These are phyloP conservation scores for Ploettnerulaceae sp. DNA, from an alignment of 2,329 filamentous ascomycete species.

Conservation along the genomic window DNA sequence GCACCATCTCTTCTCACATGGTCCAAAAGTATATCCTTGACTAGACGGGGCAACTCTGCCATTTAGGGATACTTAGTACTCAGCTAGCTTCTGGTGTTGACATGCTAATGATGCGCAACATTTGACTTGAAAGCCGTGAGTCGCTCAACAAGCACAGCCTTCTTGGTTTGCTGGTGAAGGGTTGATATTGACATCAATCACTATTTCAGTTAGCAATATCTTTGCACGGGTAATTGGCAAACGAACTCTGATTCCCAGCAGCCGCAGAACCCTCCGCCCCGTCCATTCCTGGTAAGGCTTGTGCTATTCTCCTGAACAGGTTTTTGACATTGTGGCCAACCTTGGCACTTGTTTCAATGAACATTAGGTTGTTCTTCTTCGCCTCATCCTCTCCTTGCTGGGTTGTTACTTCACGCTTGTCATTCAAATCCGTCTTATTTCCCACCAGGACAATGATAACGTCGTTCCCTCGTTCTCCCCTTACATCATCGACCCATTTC, in stretches of 20 bases:
- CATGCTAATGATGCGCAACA: no score
- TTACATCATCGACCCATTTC: slow-evolving; percentile 99
- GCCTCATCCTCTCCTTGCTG: slow-evolving; percentile 96
- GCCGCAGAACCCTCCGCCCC: slow-evolving; percentile 75
- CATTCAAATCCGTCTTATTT: slow-evolving; percentile 98
- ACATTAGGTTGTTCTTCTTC: slow-evolving; percentile 97
- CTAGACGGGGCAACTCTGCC: no score
- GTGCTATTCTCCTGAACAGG: slow-evolving; percentile 95
- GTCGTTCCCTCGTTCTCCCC: slow-evolving; percentile 93
- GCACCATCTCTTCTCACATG: not conserved
- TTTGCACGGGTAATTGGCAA: not conserved
- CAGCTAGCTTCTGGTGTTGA: no score
- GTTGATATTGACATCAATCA: slow-evolving; percentile 91
- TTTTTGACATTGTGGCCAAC: slow-evolving; percentile 97
- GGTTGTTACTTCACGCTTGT: slow-evolving; percentile 96
- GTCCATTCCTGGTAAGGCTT: slow-evolving; percentile 97
- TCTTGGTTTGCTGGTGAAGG: slow-evolving; percentile 65
- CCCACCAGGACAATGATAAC: slow-evolving; percentile 98
- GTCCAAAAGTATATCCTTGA: no score
- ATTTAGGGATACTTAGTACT: no score
- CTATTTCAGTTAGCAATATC: slow-evolving; percentile 42
- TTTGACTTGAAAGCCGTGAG: no score
- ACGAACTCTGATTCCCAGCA: slow-evolving; percentile 71
- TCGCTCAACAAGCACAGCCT: slow-evolving; percentile 62
- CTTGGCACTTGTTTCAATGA: slow-evolving; percentile 98